Conservation (phyloP, 257 asterid genomes). For the Petunia axillaris region DNA sequence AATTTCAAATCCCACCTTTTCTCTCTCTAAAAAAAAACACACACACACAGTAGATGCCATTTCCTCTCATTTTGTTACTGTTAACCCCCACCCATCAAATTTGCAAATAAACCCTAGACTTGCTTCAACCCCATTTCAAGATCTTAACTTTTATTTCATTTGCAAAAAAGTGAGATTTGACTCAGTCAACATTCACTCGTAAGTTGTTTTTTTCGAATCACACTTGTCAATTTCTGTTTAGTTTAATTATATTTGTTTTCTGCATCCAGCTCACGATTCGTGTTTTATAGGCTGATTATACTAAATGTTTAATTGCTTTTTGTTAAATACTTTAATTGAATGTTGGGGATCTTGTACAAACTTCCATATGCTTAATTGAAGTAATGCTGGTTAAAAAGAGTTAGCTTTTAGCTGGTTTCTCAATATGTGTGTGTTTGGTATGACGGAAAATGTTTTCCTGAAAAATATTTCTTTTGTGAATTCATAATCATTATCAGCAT, state of each 20-base stretch:
- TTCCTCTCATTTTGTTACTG: not conserved
- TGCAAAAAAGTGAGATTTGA: not conserved
- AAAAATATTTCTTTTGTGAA: not conserved
- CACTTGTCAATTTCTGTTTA: conserved; percentile 24
- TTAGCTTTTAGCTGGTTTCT: conserved; percentile 5
- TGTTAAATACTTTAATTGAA: not conserved
- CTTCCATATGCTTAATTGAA: not conserved
- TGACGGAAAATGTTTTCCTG: not conserved
- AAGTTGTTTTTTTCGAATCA: conserved; percentile 31
- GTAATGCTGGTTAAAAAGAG: conserved; percentile 16
- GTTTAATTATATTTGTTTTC: not conserved
- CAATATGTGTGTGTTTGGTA: not conserved
- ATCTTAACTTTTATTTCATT: conserved; percentile 26
- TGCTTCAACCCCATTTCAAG: conserved; percentile 19
- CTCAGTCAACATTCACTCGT: conserved; percentile 41
- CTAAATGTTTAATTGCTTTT: not conserved
- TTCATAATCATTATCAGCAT: not conserved
- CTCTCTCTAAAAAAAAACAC: not conserved
- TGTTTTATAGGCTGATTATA: not conserved
- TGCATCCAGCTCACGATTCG: not conserved
- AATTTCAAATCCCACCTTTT: conserved; percentile 16
- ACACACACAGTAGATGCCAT: not conserved
- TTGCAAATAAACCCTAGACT: not conserved
- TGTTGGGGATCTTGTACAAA: not conserved
- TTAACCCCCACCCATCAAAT: not conserved